phyloP scores from a whole-genome alignment of 2,329 filamentous ascomycete genomes.

The Fusarium caatingaense region DNA sequence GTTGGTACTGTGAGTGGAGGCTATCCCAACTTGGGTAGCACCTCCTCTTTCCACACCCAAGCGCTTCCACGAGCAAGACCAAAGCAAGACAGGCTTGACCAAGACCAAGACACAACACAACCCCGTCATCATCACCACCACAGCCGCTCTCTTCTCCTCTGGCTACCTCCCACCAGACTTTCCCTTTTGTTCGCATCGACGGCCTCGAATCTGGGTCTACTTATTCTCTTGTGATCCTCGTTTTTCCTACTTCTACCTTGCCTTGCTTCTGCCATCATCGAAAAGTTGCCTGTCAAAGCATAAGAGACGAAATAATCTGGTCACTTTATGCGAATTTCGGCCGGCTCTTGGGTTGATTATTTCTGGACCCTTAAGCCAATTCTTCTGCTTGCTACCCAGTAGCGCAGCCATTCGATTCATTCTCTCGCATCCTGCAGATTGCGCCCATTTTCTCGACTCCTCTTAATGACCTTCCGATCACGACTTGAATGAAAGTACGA shows the following conservation, averaged over 20 bases:
- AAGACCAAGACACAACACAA: constrained; percentile 34
- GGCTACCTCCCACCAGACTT: constrained; percentile 19
- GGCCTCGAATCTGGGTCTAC: neutral
- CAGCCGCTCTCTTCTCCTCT: constrained; percentile 28
- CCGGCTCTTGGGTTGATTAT: neutral
- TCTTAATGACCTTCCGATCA: constrained; percentile 14
- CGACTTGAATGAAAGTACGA: constrained; percentile 38
- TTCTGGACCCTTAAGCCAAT: neutral
- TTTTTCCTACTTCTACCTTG: constrained; percentile 28
- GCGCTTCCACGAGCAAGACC: constrained; percentile 34
- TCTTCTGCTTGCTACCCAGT: neutral
- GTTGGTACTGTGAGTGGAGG: constrained; percentile 22
- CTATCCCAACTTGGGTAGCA: constrained; percentile 38
- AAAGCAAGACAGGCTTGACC: constrained; percentile 18
- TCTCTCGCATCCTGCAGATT: constrained; percentile 28
- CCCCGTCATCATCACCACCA: constrained; percentile 38
- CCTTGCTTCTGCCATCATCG: constrained; percentile 22
- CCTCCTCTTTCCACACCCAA: constrained; percentile 39
- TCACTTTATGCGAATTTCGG: neutral
- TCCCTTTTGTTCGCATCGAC: constrained; percentile 19
- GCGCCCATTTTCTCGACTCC: constrained; percentile 28
- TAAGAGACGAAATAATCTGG: neutral
- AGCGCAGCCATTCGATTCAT: constrained; percentile 21
- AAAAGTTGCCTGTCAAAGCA: neutral
- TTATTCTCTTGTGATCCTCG: constrained; percentile 30